phyloP scores from a whole-genome alignment of 2,329 filamentous ascomycete genomes.

The Trichocomaceae sp. region DNA sequence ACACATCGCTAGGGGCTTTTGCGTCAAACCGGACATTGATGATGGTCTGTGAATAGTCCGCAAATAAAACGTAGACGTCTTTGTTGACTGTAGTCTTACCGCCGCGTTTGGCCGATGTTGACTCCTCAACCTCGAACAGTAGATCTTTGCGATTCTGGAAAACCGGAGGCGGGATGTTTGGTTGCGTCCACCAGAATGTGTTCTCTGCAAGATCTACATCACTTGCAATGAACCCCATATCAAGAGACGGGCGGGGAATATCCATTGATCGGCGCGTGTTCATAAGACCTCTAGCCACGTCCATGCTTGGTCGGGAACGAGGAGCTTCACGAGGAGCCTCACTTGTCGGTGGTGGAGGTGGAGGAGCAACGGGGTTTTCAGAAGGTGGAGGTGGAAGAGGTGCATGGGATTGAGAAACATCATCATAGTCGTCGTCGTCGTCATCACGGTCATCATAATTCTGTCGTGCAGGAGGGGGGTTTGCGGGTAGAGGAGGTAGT shows the following conservation, averaged over 20 bases:
- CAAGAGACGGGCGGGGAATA: conserved; percentile 62
- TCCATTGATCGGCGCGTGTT: conserved; percentile 64
- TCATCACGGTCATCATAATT: conserved; percentile 38
- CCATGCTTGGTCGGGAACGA: conserved; percentile 55
- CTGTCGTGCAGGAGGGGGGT: conserved; percentile 18
- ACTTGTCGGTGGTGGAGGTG: conserved; percentile 24
- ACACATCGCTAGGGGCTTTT: conserved; percentile 63
- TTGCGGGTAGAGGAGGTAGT: conserved; percentile 21
- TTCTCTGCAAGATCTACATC: conserved; percentile 72
- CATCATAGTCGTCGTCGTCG: conserved; percentile 43
- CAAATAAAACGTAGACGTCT: conserved; percentile 79
- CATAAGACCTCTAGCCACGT: conserved; percentile 51
- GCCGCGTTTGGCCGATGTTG: conserved; percentile 60
- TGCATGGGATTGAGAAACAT: conserved; percentile 29
- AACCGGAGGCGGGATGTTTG: conserved; percentile 69
- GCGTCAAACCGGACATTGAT: conserved; percentile 74
- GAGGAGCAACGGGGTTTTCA: conserved; percentile 42
- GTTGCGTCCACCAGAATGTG: conserved; percentile 81
- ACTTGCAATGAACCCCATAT: conserved; percentile 77
- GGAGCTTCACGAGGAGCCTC: conserved; percentile 36
- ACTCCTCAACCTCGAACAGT: conserved; percentile 74
- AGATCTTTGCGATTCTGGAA: conserved; percentile 80
- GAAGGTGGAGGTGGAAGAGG: conserved; percentile 21
- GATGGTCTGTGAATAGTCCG: conserved; percentile 93
- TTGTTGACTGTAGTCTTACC: conserved; percentile 68